Conservation (phyloP, 306 rosid genomes). For the Malus fusca region DNA sequence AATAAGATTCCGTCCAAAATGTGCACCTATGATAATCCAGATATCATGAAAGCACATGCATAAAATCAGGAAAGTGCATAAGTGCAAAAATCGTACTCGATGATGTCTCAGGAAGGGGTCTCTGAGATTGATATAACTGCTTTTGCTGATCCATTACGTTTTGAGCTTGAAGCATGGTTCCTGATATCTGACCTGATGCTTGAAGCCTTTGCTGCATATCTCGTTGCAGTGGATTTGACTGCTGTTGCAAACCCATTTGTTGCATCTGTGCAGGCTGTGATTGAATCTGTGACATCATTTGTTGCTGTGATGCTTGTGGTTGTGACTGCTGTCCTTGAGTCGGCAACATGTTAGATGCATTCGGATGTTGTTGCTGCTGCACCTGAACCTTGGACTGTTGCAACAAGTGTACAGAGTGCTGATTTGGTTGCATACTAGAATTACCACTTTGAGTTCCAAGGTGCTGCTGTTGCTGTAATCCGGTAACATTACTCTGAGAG, state of each 20-base stretch:
- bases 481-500: constrained; percentile 51
- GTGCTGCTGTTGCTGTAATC: constrained; percentile 62
- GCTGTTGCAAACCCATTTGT: constrained; percentile 69
- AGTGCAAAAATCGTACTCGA: constrained; percentile 43
- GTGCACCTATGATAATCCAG: background rate
- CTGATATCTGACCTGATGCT: constrained; percentile 44
- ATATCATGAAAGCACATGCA: background rate
- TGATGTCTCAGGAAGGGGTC: constrained; percentile 68
- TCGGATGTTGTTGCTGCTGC: constrained; percentile 67
- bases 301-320: constrained; percentile 63
- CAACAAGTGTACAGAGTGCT: constrained; percentile 59
- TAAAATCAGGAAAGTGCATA: constrained; percentile 4
- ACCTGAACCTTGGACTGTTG: constrained; percentile 62
- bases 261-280: constrained; percentile 75
- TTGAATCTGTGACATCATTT: constrained; percentile 63
- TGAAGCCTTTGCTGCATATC: constrained; percentile 83
- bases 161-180: constrained; percentile 65
- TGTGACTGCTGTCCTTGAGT: constrained; percentile 68
- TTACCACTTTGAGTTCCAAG: constrained; percentile 62
- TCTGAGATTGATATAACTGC: constrained; percentile 71
- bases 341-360: constrained; percentile 43
- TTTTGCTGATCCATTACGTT: constrained; percentile 73
- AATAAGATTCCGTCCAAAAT: background rate
- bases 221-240: constrained; percentile 55
- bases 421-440: constrained; percentile 66